Evolutionary conservation across 192 early-diverging fungal genomes (phyloP), one percentile per base, ranked within the genome.

Genomic region (Backusella parvicylindrica): DNA sequence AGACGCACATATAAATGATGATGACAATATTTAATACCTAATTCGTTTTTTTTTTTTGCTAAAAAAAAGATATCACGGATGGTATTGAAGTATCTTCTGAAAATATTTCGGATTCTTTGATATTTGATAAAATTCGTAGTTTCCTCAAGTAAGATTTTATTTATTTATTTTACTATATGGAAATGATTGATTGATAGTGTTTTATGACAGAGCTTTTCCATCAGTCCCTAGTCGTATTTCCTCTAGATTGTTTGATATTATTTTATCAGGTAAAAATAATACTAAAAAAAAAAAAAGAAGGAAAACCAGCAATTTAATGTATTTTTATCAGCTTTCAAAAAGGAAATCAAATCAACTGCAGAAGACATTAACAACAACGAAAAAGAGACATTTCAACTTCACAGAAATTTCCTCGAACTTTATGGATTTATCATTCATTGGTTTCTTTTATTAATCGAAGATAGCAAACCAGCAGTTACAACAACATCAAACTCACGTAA

Each of bases 391-490:
- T 93, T 91, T 75, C 86, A 90, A 12, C 75, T 84, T 16, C 91
- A 95, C 78, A 83, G 87, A 12, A 73, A 82, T 13, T 80, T 88
- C 6, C 82, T 97, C 7, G 94, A 97, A 80, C 86, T 94, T 73
- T 97, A 96, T 71, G 90, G 90, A 4, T 98, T 94, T 73, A 66
- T 95, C 63, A 81, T 95, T 64, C 89, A 93, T 71, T 98, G 96
- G 95, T 81, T 92, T 15, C 81, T 97, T 40, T 86, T 87, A 60
- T 75, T 85, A 7, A 91, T 87, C 60, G 92, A 94, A 78, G 85
- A 88, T 15, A 86, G 85, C 41, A 82, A 81, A 9, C 70, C 80
- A 8, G 35, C 77, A 0, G 84, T 74, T 13, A 84, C 73, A 23
- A 75, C 71, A 63, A 67, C 56, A 64, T 35, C 72, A 36, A 76